Evolutionary conservation across 805 yeast species (phyloP).

Genomic region (Pichia rugopelliculosa): DNA sequence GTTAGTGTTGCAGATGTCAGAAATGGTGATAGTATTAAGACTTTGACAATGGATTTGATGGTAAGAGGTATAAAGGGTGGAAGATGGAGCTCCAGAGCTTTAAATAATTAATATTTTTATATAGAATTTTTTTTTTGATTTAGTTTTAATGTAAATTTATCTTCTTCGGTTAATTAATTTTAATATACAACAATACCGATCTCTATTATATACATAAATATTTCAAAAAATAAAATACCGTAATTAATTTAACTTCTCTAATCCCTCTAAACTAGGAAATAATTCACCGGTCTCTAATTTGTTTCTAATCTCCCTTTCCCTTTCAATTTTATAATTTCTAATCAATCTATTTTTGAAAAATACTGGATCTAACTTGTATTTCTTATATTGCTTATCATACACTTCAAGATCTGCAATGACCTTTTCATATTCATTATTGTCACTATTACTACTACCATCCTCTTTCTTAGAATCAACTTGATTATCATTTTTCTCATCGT

Average conservation of each 20-base stretch:
- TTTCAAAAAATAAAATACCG: not conserved
- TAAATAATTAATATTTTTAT: not conserved
- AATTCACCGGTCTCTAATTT: constrained; percentile 31
- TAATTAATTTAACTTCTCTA: constrained; percentile 3
- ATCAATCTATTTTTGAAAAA: constrained; percentile 37
- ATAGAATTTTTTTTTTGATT: no score
- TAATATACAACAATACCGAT: no score
- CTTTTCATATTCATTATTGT: constrained; percentile 8
- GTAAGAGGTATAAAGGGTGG: constrained; percentile 33
- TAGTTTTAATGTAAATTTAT: no score
- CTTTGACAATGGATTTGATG: constrained; percentile 32
- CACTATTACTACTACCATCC: not conserved
- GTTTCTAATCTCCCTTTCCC: constrained; percentile 26
- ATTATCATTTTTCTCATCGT: not conserved
- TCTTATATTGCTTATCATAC: constrained; percentile 30
- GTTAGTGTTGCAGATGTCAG: constrained; percentile 28
- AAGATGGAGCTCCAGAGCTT: constrained; percentile 24
- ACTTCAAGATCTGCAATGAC: constrained; percentile 4
- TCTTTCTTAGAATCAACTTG: not conserved
- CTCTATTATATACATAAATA: no score
- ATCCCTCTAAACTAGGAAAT: constrained; percentile 31
- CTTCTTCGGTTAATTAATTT: no score
- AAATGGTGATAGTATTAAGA: constrained; percentile 21
- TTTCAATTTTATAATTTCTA: constrained; percentile 29
- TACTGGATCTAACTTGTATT: constrained; percentile 33